Evolutionary conservation across 176 grass and related monocot species (phyloP), one percentile per base, ranked within the genome.

Genomic region (Alopecurus myosuroides): DNA sequence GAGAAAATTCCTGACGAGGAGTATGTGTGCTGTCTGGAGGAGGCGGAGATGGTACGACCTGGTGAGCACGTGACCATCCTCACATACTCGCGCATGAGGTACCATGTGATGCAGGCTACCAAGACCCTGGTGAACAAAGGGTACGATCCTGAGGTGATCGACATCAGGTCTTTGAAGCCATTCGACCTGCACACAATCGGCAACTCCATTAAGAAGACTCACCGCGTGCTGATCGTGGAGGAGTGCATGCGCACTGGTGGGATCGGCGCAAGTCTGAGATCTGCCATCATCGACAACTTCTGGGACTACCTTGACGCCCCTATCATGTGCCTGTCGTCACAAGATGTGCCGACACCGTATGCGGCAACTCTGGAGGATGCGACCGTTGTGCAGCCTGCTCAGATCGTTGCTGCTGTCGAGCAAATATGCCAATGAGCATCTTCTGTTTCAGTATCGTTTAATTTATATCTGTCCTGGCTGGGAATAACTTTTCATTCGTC

Each of bases 201-300:
- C 14, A 94, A 93, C 49, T 93, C 90, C 18, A 82, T 93, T 7
- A 93, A 94, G 88, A 98, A 95, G 82, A 98, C 95, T 20, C 90
- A 97, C 70, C 84, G 88, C 0, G 95, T 97, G 69, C 20, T 97
- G 51, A 97, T 97, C 15, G 92, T 97, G 56, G 95, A 97, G 82
- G 92, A 97, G 70, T 94, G 95, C 90, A 94, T 94, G 92, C 81
- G 95, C n/a, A 98, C 95, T 0, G 90, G 92, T n/a, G 95, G 95
- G 18, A 98, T 95, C 0, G 92, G 89, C 1, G 92, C 95, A 9
- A 98, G 95, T 33, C 80, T 98, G 70, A 98, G 92, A 49, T 87
- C 88, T 0, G 91, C 92, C 25, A 98, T 95, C 70, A 95, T 93
- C 0, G 92, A 98, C 85, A 98, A 91, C 55, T 98, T 98, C 82